phyloP scores from a whole-genome alignment of 208 protist species.

The Leishmania lainsoni region DNA sequence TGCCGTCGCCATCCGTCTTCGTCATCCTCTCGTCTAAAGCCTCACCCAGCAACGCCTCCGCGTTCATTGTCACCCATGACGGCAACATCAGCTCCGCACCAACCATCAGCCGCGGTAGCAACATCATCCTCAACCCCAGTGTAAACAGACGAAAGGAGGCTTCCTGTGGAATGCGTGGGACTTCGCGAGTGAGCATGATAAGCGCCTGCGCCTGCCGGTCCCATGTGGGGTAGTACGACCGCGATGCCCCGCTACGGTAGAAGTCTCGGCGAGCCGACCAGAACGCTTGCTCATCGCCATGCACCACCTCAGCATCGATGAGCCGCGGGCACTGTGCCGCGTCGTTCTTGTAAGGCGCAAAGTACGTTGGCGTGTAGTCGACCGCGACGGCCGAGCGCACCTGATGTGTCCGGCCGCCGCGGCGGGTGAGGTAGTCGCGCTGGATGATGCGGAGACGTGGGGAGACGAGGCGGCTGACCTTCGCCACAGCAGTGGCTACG shows the following conservation, averaged over 20 bases:
- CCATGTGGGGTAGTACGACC: conserved; percentile 67
- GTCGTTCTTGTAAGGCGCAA: conserved; percentile 38
- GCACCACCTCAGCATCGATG: conserved; percentile 79
- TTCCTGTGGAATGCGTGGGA: conserved; percentile 77
- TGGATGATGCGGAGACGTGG: conserved; percentile 71
- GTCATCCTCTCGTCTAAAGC: conserved; percentile 28
- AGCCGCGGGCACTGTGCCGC: conserved; percentile 55
- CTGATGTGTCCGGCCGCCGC: conserved; percentile 56
- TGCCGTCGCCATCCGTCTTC: conserved; percentile 12
- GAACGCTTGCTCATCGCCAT: conserved; percentile 84
- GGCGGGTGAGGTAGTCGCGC: conserved; percentile 65
- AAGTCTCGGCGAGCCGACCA: conserved; percentile 74
- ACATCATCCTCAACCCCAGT: conserved; percentile 71
- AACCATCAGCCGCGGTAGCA: conserved; percentile 63
- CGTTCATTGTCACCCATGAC: conserved; percentile 62
- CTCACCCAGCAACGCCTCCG: conserved; percentile 49
- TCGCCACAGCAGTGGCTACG: conserved; percentile 3
- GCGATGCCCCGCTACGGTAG: conserved; percentile 43
- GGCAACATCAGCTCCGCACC: conserved; percentile 65
- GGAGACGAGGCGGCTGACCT: conserved; percentile 40
- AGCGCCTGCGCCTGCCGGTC: conserved; percentile 81
- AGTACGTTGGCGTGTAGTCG: conserved; percentile 64
- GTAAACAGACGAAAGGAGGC: conserved; percentile 86
- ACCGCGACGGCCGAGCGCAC: conserved; percentile 50
- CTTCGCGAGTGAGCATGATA: conserved; percentile 71